phyloP scores from a whole-genome alignment of 208 protist species.

The Sergeia podlipaevii region DNA sequence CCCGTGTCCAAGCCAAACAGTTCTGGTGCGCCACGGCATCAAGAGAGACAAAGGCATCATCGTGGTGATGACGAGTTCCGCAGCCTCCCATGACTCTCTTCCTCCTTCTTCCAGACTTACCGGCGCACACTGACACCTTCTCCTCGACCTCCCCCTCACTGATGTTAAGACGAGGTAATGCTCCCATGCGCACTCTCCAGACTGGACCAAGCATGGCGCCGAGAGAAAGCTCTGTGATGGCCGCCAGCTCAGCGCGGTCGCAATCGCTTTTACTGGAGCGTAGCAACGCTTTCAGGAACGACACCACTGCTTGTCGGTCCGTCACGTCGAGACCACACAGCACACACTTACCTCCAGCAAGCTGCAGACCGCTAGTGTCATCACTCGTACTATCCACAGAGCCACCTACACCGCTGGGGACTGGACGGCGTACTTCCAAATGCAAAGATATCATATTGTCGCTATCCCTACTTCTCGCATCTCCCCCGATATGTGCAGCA shows the following conservation, averaged over 20 bases:
- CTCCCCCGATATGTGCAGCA: too few relatives aligned
- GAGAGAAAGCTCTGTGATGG: constrained; percentile 47
- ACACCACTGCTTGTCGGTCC: constrained; percentile 32
- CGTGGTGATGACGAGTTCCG: too few relatives aligned
- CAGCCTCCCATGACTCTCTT: too few relatives aligned
- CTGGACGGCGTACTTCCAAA: too few relatives aligned
- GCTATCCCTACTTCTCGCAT: too few relatives aligned
- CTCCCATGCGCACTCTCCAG: constrained; percentile 35
- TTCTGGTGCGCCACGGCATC: constrained; percentile 49
- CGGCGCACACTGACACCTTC: too few relatives aligned
- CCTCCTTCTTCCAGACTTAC: too few relatives aligned
- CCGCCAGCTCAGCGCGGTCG: constrained; percentile 28
- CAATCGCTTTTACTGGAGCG: constrained; percentile 30
- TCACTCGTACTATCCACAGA: neutral
- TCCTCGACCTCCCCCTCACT: too few relatives aligned
- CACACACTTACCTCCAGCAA: constrained; percentile 32
- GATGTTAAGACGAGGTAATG: too few relatives aligned
- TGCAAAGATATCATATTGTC: too few relatives aligned
- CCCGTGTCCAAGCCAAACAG: constrained; percentile 71
- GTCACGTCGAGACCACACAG: constrained; percentile 65
- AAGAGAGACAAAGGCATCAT: neutral
- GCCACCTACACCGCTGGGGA: neutral
- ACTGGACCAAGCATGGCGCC: constrained; percentile 50
- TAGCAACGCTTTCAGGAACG: constrained; percentile 43
- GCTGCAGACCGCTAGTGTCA: neutral